Percentiles rank a stretch among this genome's conserved stretches.
Conservation (phyloP, 108 stramenopile genomes). For the Nannochloropsis gaditana region DNA sequence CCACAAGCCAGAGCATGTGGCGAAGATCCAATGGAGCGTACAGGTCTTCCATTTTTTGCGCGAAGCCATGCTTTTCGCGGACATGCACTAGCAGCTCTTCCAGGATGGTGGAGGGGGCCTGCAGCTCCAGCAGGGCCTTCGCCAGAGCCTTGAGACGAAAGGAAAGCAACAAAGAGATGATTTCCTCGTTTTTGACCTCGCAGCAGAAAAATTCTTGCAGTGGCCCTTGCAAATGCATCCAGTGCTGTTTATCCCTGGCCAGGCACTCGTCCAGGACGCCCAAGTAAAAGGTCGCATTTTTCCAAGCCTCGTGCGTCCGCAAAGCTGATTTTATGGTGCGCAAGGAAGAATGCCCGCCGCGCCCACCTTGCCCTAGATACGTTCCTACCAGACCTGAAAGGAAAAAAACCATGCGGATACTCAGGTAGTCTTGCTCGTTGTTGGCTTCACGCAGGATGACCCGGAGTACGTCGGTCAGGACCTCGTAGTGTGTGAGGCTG, state of each 20-base stretch:
- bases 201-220: background rate
- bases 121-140: background rate
- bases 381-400: background rate
- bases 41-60: background rate
- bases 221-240: background rate
- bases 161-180: background rate
- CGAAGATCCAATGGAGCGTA: background rate
- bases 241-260: constrained; percentile 18
- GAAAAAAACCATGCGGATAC: background rate
- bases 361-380: background rate
- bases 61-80: background rate
- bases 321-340: background rate
- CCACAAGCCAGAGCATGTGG: background rate
- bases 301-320: background rate
- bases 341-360: background rate
- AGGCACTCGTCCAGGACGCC: background rate
- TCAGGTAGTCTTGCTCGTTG: background rate
- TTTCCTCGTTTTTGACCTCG: background rate
- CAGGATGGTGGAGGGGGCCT: background rate
- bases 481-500: background rate
- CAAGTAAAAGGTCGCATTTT: background rate
- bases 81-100: background rate
- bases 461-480: background rate
- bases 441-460: background rate
- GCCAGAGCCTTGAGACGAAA: background rate